Percentiles rank a stretch among this genome's conserved stretches.
phyloP scores from a whole-genome alignment of 257 asterid species.

The Nicotiana undulata region DNA sequence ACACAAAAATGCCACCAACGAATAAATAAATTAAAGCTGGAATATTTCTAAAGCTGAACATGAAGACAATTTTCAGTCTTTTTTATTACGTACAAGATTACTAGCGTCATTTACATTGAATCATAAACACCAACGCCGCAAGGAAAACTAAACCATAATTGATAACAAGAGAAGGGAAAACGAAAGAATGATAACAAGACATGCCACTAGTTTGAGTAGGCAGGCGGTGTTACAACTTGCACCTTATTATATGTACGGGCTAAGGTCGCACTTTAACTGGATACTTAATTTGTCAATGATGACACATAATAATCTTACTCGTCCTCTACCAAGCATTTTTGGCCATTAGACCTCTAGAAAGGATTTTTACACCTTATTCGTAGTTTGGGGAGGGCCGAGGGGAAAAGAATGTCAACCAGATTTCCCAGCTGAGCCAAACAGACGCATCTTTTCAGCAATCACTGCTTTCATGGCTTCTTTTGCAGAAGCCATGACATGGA shows the following conservation, averaged over 20 bases:
- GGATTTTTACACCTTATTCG: neutral
- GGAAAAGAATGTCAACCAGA: slow-evolving; percentile 19
- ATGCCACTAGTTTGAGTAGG: too few species aligned
- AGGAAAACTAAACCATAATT: neutral
- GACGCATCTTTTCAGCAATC: slow-evolving; percentile 79
- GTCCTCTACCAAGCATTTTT: neutral
- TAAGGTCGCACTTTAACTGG: neutral
- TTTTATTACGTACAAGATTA: neutral
- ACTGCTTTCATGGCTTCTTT: slow-evolving; percentile 91
- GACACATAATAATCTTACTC: neutral
- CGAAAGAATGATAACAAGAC: neutral
- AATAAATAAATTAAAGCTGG: too few species aligned
- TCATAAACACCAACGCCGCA: neutral
- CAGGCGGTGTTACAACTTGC: too few species aligned
- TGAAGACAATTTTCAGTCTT: neutral
- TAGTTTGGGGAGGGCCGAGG: neutral
- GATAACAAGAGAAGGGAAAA: neutral
- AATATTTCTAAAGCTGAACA: neutral
- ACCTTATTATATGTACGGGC: neutral
- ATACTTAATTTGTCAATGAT: neutral
- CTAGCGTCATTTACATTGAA: neutral
- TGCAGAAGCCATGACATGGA: slow-evolving; percentile 63
- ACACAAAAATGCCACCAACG: neutral
- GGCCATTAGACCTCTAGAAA: neutral
- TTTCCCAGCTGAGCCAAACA: slow-evolving; percentile 90